phyloP scores from a whole-genome alignment of 805 yeast species.

The Danielozyma ontarioensis region DNA sequence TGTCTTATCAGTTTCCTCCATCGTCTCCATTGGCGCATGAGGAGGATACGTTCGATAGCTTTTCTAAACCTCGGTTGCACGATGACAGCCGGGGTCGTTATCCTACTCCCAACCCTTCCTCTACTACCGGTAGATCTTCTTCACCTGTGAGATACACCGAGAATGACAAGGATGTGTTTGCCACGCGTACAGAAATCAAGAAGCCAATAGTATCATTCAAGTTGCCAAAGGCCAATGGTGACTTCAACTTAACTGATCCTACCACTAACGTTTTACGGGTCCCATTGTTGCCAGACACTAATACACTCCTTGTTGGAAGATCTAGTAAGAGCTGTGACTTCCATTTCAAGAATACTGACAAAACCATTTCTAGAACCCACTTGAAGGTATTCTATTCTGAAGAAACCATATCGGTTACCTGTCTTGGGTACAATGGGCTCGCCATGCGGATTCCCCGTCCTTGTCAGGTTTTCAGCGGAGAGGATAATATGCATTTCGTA shows the following conservation, averaged over 20 bases:
- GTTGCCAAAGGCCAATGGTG: slow-evolving; percentile 17
- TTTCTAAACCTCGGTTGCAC: background rate
- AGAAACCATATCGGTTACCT: slow-evolving; percentile 48
- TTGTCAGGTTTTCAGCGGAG: slow-evolving; percentile 26
- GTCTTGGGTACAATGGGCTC: slow-evolving; percentile 82
- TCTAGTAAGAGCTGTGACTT: slow-evolving; percentile 58
- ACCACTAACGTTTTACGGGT: slow-evolving; percentile 27
- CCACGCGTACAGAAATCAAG: background rate
- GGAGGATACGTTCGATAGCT: slow-evolving; percentile 10
- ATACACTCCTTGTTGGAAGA: slow-evolving; percentile 53
- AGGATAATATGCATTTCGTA: slow-evolving; percentile 15
- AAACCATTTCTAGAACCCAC: slow-evolving; percentile 65
- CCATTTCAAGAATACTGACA: slow-evolving; percentile 43
- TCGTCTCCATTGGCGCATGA: slow-evolving; percentile 42
- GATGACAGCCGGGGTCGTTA: slow-evolving; percentile 24
- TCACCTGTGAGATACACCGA: slow-evolving; percentile 26
- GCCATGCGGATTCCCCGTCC: slow-evolving; percentile 57
- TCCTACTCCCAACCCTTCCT: slow-evolving; percentile 73
- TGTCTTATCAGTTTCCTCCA: slow-evolving; percentile 43
- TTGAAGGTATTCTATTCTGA: slow-evolving; percentile 43
- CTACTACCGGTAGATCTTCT: slow-evolving; percentile 36
- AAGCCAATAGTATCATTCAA: background rate
- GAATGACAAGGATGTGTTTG: background rate
- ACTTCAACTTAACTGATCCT: slow-evolving; percentile 33
- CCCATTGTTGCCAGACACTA: slow-evolving; percentile 35